A percentile compares a stretch with the other conserved stretches of the same genome.
Evolutionary conservation across 2,329 filamentous ascomycete species (phyloP).

Genomic region (Aspergillus ochraceoroseus): DNA sequence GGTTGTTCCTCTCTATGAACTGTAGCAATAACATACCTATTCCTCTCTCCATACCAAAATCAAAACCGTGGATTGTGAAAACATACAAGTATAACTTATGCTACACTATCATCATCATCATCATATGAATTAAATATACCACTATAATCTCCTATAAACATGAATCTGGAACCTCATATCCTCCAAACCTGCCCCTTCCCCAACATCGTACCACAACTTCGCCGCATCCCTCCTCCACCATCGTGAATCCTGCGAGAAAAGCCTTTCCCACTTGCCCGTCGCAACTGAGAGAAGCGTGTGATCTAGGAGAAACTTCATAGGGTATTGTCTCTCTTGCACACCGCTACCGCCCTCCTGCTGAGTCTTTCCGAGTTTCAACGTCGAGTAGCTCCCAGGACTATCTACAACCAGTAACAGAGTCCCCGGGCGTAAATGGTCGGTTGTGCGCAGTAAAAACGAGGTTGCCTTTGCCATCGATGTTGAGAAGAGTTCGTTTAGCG

Average conservation of each 20-base stretch:
- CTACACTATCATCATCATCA: conserved; percentile 6
- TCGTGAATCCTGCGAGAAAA: conserved; percentile 68
- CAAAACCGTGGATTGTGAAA: not conserved
- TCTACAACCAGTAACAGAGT: conserved; percentile 80
- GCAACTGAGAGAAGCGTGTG: conserved; percentile 62
- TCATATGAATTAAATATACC: no score
- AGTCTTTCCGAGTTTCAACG: conserved; percentile 62
- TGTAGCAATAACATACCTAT: conserved; percentile 30
- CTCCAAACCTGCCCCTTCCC: conserved; percentile 81
- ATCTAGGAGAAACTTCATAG: conserved; percentile 90
- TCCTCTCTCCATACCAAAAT: conserved; percentile 19
- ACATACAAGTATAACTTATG: no score
- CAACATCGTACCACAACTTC: conserved; percentile 70
- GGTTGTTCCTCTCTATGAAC: conserved; percentile 19
- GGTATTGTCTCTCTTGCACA: conserved; percentile 59
- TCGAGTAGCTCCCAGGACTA: conserved; percentile 89
- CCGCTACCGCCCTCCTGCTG: conserved; percentile 3
- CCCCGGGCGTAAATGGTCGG: conserved; percentile 52
- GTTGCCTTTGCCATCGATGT: conserved; percentile 70
- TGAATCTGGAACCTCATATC: conserved; percentile 95
- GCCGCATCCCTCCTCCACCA: conserved; percentile 73
- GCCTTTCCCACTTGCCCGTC: conserved; percentile 62
- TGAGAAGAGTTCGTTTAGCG: conserved; percentile 90
- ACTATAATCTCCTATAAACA: conserved; percentile 56
- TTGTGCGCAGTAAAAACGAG: conserved; percentile 65